Evolutionary conservation across 495 filamentous ascomycete genomes (phyloP).

Genomic region (Penicillium nucicola): DNA sequence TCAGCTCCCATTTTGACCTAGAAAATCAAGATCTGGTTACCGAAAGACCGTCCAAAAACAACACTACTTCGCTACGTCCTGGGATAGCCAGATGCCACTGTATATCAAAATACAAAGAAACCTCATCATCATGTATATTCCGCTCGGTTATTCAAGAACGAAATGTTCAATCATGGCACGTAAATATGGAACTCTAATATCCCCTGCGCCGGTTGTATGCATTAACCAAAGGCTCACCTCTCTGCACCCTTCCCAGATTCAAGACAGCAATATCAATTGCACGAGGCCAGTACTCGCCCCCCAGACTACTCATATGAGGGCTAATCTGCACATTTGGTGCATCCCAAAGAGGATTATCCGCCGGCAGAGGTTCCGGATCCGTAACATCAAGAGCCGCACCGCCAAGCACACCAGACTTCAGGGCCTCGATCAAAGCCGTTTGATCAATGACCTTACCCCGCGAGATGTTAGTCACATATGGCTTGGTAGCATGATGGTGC

Average conservation of each 20-base stretch:
- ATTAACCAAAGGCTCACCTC: slow-evolving; percentile 66
- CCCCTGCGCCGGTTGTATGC: slow-evolving; percentile 54
- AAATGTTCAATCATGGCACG: too few species aligned
- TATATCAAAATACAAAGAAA: too few species aligned
- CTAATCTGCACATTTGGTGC: slow-evolving; percentile 71
- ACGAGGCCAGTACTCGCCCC: slow-evolving; percentile 55
- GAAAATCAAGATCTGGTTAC: too few species aligned
- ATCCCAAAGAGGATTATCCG: slow-evolving; percentile 68
- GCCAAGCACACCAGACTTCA: slow-evolving; percentile 42
- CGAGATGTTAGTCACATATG: slow-evolving; percentile 70
- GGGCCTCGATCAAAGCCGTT: slow-evolving; percentile 60
- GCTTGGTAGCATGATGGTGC: slow-evolving; percentile 14
- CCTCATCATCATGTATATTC: background rate
- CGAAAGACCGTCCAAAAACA: too few species aligned
- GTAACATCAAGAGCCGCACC: slow-evolving; percentile 84
- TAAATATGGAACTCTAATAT: slow-evolving; percentile 30
- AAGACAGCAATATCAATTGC: slow-evolving; percentile 56
- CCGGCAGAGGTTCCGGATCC: slow-evolving; percentile 77
- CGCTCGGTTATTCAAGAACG: background rate
- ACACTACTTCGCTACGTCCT: too few species aligned
- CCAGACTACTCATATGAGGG: slow-evolving; percentile 71
- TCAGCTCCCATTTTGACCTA: too few species aligned
- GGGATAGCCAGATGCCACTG: too few species aligned
- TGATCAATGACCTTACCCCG: slow-evolving; percentile 71
- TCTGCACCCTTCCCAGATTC: slow-evolving; percentile 58